Evolutionary conservation across 73 alveolate species (phyloP).

Genomic region (Paramecium bursaria): DNA sequence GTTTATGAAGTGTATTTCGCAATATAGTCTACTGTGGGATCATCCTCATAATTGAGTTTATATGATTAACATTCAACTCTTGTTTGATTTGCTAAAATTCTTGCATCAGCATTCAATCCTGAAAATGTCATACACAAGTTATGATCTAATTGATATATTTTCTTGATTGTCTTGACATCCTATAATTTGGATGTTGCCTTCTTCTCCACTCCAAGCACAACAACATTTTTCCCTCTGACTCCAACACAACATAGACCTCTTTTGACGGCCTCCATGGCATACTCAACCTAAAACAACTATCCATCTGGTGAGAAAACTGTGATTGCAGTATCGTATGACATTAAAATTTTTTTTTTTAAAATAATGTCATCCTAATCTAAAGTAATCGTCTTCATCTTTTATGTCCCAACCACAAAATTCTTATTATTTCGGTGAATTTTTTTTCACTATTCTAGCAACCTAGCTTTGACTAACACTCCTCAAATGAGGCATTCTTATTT

Average conservation of each 20-base stretch:
- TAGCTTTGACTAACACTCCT: conserved; percentile 45
- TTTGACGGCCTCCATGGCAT: conserved; percentile 98
- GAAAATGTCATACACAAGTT: conserved; percentile 94
- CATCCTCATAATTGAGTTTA: conserved; percentile 88
- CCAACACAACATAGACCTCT: conserved; percentile 95
- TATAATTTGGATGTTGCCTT: conserved; percentile 90
- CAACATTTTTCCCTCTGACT: conserved; percentile 88
- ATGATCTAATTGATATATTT: conserved; percentile 87
- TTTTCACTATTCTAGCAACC: background rate
- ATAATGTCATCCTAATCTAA: conserved; percentile 65
- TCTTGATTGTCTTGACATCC: conserved; percentile 94
- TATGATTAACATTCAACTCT: conserved; percentile 89
- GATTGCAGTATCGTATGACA: conserved; percentile 96
- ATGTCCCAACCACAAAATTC: conserved; percentile 56
- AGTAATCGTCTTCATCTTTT: conserved; percentile 47
- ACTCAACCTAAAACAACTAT: conserved; percentile 94
- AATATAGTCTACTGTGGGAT: conserved; percentile 91
- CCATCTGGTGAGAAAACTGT: conserved; percentile 98
- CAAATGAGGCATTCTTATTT: background rate
- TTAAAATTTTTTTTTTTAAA: conserved; percentile 72
- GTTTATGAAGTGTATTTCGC: conserved; percentile 90
- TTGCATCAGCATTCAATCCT: conserved; percentile 97
- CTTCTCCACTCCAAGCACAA: conserved; percentile 94
- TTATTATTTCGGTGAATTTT: conserved; percentile 1
- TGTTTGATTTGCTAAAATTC: conserved; percentile 91